Evolutionary conservation across 2,329 filamentous ascomycete species (phyloP).

Genomic region (Mycosphaerella arachidis): DNA sequence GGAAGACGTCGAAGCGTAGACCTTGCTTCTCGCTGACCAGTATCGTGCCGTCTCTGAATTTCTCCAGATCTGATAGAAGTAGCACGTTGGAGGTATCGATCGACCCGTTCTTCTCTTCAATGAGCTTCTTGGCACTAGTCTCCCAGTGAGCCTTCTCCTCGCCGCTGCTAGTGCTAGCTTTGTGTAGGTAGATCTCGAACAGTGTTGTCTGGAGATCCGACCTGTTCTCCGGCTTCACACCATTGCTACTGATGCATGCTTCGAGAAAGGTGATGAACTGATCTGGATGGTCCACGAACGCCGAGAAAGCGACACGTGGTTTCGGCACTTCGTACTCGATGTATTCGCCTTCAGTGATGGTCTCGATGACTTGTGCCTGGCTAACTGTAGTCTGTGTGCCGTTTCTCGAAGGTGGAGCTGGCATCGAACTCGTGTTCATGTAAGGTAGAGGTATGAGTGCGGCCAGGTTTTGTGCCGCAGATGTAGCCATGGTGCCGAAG

Average conservation of each 20-base stretch:
- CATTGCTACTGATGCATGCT: slow-evolving; percentile 70
- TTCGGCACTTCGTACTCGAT: slow-evolving; percentile 71
- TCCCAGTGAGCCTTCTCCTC: slow-evolving; percentile 76
- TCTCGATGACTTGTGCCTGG: slow-evolving; percentile 52
- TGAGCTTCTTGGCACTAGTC: slow-evolving; percentile 79
- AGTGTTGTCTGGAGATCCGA: slow-evolving; percentile 88
- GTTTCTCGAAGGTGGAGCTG: slow-evolving; percentile 48
- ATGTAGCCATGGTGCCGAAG: slow-evolving; percentile 54
- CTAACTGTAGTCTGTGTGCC: slow-evolving; percentile 46
- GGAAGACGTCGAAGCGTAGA: slow-evolving; percentile 89
- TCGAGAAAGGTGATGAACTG: slow-evolving; percentile 92
- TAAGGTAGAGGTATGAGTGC: slow-evolving; percentile 80
- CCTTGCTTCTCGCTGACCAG: slow-evolving; percentile 92
- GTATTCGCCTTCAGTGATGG: slow-evolving; percentile 47
- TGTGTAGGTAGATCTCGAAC: slow-evolving; percentile 97
- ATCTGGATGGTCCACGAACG: slow-evolving; percentile 88
- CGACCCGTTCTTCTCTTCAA: slow-evolving; percentile 72
- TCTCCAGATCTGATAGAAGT: slow-evolving; percentile 82
- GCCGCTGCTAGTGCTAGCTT: slow-evolving; percentile 70
- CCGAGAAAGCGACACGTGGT: slow-evolving; percentile 86
- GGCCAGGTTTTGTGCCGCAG: slow-evolving; percentile 78
- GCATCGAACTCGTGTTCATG: slow-evolving; percentile 62
- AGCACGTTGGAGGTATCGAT: slow-evolving; percentile 96
- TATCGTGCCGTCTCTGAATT: slow-evolving; percentile 84
- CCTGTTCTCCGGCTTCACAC: slow-evolving; percentile 68